These are phyloP conservation scores for Xylariaceae sp. DNA, from an alignment of 2,329 filamentous ascomycete species.

Conservation along the genomic window DNA sequence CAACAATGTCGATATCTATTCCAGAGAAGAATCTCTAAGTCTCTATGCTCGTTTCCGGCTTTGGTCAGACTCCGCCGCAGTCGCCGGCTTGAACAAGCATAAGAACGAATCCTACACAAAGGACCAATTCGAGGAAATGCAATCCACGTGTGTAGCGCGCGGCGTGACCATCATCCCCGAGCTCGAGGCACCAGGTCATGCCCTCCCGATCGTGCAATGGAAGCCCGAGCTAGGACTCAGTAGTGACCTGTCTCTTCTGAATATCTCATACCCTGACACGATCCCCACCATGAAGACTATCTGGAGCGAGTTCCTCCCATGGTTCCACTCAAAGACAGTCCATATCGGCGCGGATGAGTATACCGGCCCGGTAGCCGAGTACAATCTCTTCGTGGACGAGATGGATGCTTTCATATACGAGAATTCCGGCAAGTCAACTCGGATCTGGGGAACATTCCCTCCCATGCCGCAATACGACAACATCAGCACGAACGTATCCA, in stretches of 20 bases:
- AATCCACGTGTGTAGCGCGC: conserved; percentile 47
- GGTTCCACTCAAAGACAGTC: conserved; percentile 53
- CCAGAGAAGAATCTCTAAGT: conserved; percentile 41
- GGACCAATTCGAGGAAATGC: conserved; percentile 48
- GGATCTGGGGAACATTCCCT: conserved; percentile 56
- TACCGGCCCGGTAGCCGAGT: conserved; percentile 41
- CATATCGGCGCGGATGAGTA: conserved; percentile 57
- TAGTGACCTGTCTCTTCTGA: conserved; percentile 47
- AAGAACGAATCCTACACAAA: conserved; percentile 53
- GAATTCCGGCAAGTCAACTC: conserved; percentile 40
- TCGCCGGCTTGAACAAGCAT: conserved; percentile 47
- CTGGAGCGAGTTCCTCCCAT: conserved; percentile 50
- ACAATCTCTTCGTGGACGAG: conserved; percentile 50
- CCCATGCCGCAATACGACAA: conserved; percentile 36
- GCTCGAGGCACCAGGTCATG: conserved; percentile 57
- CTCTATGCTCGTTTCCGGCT: conserved; percentile 55
- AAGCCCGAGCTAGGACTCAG: conserved; percentile 50
- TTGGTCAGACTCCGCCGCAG: conserved; percentile 43
- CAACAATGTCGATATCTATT: conserved; percentile 47
- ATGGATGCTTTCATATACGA: conserved; percentile 44
- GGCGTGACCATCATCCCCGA: conserved; percentile 58
- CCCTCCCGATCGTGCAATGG: conserved; percentile 55
- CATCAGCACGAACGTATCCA: conserved; percentile 42
- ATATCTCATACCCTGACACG: conserved; percentile 51
- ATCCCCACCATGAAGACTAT: conserved; percentile 50